Evolutionary conservation across 2,329 filamentous ascomycete genomes (phyloP).

Genomic region (Gaeumannomyces sp.): DNA sequence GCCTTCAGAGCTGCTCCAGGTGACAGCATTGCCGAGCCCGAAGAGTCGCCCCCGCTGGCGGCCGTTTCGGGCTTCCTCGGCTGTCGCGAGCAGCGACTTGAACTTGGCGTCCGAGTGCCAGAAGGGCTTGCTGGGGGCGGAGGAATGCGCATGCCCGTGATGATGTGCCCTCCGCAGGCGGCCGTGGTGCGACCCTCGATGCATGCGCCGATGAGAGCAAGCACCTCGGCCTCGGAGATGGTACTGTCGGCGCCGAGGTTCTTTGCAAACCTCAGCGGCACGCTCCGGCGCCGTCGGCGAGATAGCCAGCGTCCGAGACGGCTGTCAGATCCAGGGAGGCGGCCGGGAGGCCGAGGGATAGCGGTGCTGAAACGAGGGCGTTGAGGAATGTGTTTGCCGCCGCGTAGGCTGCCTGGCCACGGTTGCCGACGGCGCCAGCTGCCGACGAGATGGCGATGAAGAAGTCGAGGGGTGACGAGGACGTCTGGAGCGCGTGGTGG

Average conservation of each 20-base stretch:
- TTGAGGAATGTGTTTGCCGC: slow-evolving; percentile 35
- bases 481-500: slow-evolving; percentile 27
- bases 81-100: slow-evolving; percentile 35
- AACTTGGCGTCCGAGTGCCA: slow-evolving; percentile 49
- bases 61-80: slow-evolving; percentile 24
- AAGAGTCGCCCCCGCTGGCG: slow-evolving; percentile 22
- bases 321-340: slow-evolving; percentile 45
- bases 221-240: slow-evolving; percentile 20
- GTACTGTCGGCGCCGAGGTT: slow-evolving; percentile 18
- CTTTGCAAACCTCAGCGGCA: slow-evolving; percentile 33
- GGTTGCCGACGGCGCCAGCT: slow-evolving; percentile 44
- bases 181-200: slow-evolving; percentile 12
- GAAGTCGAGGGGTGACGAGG: slow-evolving; percentile 35
- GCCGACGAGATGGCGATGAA: slow-evolving; percentile 47
- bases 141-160: slow-evolving; percentile 46
- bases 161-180: slow-evolving; percentile 35
- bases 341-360: slow-evolving; percentile 25
- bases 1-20: slow-evolving; percentile 32
- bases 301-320: slow-evolving; percentile 42
- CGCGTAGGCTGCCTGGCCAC: slow-evolving; percentile 45
- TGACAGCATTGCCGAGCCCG: slow-evolving; percentile 31
- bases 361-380: slow-evolving; percentile 29
- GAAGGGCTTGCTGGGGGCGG: slow-evolving; percentile 39
- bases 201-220: slow-evolving; percentile 16
- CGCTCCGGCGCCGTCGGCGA: slow-evolving; percentile 42